Evolutionary conservation across 73 alveolate genomes (phyloP).

Genomic region (Tetrahymena malaccensis): DNA sequence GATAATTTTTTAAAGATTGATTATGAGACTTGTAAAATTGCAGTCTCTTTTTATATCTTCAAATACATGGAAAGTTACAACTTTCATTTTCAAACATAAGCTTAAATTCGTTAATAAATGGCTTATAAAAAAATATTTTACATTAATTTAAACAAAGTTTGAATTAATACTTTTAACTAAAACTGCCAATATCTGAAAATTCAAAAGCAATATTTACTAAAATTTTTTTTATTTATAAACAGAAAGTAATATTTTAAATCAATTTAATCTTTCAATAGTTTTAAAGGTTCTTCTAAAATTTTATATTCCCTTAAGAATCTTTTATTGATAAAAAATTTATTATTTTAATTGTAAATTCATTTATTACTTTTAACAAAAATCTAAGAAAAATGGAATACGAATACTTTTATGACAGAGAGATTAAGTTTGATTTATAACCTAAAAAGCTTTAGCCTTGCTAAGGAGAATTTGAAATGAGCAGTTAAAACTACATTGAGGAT

Average conservation of each 20-base stretch:
- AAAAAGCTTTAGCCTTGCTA: background rate
- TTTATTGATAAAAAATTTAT: background rate
- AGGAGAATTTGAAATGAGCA: background rate
- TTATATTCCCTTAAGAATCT: background rate
- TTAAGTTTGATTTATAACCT: background rate
- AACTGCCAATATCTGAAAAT: no score
- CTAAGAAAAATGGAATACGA: background rate
- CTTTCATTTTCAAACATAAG: background rate
- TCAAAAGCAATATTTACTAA: no score
- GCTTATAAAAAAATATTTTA: no score
- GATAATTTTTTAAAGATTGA: background rate
- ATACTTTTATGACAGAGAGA: background rate
- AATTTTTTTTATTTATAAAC: background rate
- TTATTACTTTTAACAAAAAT: background rate
- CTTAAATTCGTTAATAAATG: no score
- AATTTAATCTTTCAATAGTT: no score
- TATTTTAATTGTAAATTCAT: background rate
- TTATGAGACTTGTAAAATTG: background rate
- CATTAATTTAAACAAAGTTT: no score
- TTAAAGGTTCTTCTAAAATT: background rate
- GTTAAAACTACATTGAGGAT: background rate
- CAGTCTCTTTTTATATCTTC: background rate
- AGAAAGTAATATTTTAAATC: no score
- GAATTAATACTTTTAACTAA: no score
- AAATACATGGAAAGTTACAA: background rate